Evolutionary conservation across 2,329 filamentous ascomycete species (phyloP).

Genomic region (Neofusicoccum umdonicola): DNA sequence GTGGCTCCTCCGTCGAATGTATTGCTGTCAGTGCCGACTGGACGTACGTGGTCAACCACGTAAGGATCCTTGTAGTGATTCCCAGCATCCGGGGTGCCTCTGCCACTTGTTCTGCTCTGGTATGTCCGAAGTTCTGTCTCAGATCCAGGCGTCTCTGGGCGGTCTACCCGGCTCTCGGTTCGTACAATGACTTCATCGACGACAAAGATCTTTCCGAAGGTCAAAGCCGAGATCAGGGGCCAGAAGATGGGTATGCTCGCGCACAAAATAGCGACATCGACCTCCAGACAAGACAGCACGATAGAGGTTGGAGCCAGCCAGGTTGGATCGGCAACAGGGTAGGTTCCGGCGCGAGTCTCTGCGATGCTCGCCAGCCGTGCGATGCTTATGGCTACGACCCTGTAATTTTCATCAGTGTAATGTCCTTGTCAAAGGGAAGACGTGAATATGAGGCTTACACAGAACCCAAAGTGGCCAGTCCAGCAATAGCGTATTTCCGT

Average conservation of each 20-base stretch:
- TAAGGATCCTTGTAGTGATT: conserved; percentile 13
- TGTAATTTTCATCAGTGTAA: conserved; percentile 15
- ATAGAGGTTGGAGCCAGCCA: conserved; percentile 29
- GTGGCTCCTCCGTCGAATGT: background rate
- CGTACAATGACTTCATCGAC: conserved; percentile 39
- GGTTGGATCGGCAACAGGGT: conserved; percentile 31
- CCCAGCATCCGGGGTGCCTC: background rate
- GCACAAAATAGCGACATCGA: conserved; percentile 37
- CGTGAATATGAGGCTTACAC: conserved; percentile 26
- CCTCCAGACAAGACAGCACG: conserved; percentile 36
- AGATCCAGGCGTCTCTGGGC: background rate
- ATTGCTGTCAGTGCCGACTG: background rate
- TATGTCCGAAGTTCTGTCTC: conserved; percentile 13
- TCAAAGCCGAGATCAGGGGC: conserved; percentile 32
- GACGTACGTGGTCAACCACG: conserved; percentile 1
- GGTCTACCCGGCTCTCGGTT: conserved; percentile 24
- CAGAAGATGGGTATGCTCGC: conserved; percentile 40
- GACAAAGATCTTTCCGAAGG: conserved; percentile 37
- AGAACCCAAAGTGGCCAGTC: conserved; percentile 25
- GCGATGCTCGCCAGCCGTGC: conserved; percentile 31
- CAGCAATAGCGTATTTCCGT: conserved; percentile 26
- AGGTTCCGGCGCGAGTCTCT: conserved; percentile 30
- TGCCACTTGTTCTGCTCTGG: background rate
- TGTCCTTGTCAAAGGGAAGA: background rate
- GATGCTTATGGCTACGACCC: conserved; percentile 29